Evolutionary conservation across 2,329 filamentous ascomycete genomes (phyloP).

Genomic region (Akanthomyces uredinophilus): DNA sequence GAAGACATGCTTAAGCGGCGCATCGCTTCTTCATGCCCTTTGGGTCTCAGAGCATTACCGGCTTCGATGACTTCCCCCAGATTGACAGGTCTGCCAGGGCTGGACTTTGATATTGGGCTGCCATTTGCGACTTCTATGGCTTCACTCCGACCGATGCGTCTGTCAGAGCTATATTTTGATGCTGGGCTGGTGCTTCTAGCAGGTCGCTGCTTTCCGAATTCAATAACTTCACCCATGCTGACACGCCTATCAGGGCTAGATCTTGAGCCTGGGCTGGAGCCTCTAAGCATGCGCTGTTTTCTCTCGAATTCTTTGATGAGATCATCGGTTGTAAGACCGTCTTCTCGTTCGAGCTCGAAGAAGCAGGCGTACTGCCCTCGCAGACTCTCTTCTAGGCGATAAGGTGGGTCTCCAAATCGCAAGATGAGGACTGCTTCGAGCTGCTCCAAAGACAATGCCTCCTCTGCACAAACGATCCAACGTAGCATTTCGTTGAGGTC

Average conservation of each 20-base stretch:
- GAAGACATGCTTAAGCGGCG: conserved; percentile 12
- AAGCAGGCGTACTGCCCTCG: conserved; percentile 42
- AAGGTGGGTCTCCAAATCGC: conserved; percentile 35
- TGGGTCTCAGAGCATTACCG: not conserved
- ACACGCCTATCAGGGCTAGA: not conserved
- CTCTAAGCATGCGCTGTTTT: conserved; percentile 20
- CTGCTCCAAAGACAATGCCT: conserved; percentile 38
- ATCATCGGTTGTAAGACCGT: conserved; percentile 38
- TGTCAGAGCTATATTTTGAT: conserved; percentile 10
- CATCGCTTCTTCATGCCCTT: not conserved
- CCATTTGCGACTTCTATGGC: not conserved
- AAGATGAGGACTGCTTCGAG: conserved; percentile 40
- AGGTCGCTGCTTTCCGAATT: not conserved
- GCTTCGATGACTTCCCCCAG: not conserved
- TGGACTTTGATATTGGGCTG: not conserved
- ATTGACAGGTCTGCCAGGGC: not conserved
- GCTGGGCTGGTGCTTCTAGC: conserved; percentile 13
- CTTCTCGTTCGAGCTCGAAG: conserved; percentile 40
- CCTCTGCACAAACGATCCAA: conserved; percentile 42
- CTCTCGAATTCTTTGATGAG: conserved; percentile 34
- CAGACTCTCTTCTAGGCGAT: conserved; percentile 37
- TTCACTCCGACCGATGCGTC: not conserved
- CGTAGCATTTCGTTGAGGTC: conserved; percentile 43
- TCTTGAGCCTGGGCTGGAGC: not conserved
- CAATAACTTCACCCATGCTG: not conserved